phyloP scores from a whole-genome alignment of 2,329 filamentous ascomycete genomes.

The Moelleriella libera region DNA sequence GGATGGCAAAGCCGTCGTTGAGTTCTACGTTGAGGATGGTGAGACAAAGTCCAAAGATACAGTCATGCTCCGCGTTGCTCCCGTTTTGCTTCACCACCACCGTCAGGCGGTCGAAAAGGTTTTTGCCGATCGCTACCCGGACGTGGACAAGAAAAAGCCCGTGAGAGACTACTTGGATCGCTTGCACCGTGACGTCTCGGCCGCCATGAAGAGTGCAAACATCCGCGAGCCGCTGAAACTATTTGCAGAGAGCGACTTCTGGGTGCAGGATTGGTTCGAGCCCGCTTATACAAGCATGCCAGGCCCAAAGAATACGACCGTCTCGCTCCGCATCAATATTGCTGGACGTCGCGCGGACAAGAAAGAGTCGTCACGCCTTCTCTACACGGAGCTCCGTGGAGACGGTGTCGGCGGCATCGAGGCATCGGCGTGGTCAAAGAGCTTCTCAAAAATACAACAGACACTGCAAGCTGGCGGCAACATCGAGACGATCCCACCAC shows the following conservation, averaged over 20 bases:
- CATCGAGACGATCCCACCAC: slow-evolving; percentile 22
- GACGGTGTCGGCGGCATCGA: slow-evolving; percentile 14
- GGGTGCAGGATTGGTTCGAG: slow-evolving; percentile 22
- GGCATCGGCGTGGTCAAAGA: slow-evolving; percentile 7
- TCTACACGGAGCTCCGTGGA: slow-evolving; percentile 14
- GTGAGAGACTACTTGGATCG: slow-evolving; percentile 3
- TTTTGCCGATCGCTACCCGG: slow-evolving; percentile 5
- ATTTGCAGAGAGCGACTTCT: background rate
- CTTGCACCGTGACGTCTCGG: slow-evolving; percentile 1
- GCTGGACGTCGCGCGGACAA: slow-evolving; percentile 2
- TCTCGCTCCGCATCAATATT: slow-evolving; percentile 17
- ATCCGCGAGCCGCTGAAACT: slow-evolving; percentile 1
- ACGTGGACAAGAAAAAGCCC: slow-evolving; percentile 6
- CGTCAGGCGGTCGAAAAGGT: slow-evolving; percentile 14
- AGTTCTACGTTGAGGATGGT: slow-evolving; percentile 14
- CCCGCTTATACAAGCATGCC: slow-evolving; percentile 23
- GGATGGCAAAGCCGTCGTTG: slow-evolving; percentile 13
- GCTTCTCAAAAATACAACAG: background rate
- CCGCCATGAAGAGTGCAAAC: background rate
- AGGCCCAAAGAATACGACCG: slow-evolving; percentile 13
- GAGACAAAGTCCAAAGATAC: slow-evolving; percentile 7
- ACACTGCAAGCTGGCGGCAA: slow-evolving; percentile 14
- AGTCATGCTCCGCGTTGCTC: slow-evolving; percentile 20
- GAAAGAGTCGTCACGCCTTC: slow-evolving; percentile 13
- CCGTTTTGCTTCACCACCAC: slow-evolving; percentile 22